These are phyloP conservation scores for Thecaphora thlaspeos DNA, from an alignment of 1,284 basidiomycete species.

Conservation along the genomic window DNA sequence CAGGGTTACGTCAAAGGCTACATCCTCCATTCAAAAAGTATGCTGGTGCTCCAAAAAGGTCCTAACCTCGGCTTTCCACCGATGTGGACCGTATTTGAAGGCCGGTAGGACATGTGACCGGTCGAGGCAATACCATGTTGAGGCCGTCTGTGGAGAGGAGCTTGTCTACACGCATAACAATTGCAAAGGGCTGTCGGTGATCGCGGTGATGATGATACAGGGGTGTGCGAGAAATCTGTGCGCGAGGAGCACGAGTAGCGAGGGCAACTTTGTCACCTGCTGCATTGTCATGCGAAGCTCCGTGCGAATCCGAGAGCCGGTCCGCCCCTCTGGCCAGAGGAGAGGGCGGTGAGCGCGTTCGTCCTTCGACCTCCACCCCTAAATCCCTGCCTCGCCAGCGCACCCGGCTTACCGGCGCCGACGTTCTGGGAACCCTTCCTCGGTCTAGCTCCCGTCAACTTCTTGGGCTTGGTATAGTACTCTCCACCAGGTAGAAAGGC, in stretches of 20 bases:
- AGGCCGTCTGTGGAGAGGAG: no score
- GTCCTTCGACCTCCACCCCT: constrained; percentile 27
- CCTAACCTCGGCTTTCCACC: constrained; percentile 56
- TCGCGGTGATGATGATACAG: background rate
- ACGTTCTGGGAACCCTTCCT: background rate
- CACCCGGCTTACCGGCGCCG: constrained; percentile 1
- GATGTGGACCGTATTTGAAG: constrained; percentile 34
- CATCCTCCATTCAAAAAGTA: constrained; percentile 56
- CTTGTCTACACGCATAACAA: no score
- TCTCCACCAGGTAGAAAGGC: constrained; percentile 50
- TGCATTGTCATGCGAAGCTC: background rate
- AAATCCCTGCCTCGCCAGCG: constrained; percentile 10
- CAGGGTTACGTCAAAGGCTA: constrained; percentile 60
- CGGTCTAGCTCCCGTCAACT: constrained; percentile 13
- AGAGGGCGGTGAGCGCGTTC: constrained; percentile 2
- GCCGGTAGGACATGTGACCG: constrained; percentile 14
- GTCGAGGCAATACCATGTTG: no score
- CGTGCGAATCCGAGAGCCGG: background rate
- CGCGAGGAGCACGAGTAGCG: no score
- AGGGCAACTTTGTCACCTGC: no score
- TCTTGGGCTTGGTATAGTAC: constrained; percentile 28
- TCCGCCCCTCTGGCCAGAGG: background rate
- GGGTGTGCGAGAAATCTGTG: no score
- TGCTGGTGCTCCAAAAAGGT: constrained; percentile 58
- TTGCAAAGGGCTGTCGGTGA: no score